phyloP scores from a whole-genome alignment of 2,329 filamentous ascomycete genomes.

The Aspergillus sp. region DNA sequence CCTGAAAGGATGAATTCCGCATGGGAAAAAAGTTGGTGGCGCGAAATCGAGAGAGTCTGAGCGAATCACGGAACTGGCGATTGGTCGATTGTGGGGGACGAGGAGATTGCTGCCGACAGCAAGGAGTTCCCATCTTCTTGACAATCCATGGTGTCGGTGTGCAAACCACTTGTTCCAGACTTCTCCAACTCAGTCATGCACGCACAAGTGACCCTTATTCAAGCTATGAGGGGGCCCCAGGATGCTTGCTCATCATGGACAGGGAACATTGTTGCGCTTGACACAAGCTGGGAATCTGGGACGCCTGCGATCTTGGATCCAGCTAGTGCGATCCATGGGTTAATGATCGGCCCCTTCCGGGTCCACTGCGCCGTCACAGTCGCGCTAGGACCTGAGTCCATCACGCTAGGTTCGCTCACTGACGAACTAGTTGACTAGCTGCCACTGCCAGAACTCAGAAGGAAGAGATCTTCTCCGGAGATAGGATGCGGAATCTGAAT shows the following conservation, averaged over 20 bases:
- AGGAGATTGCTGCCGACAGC: not conserved
- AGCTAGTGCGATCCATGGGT: slow-evolving; percentile 1
- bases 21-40: not conserved
- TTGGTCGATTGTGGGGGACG: not conserved
- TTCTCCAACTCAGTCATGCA: not conserved
- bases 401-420: slow-evolving; percentile 3
- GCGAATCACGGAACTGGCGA: not conserved
- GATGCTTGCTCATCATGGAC: not conserved
- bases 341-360: slow-evolving; percentile 13
- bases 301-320: not conserved
- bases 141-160: too few species aligned
- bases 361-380: slow-evolving; percentile 1
- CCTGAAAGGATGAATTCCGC: not conserved
- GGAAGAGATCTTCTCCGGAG: not conserved
- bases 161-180: too few species aligned
- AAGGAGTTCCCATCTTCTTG: not conserved
- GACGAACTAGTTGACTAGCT: slow-evolving; percentile 1
- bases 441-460: not conserved
- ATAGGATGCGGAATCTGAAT: too few species aligned
- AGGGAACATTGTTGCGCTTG: not conserved
- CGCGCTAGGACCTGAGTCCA: slow-evolving; percentile 2
- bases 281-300: not conserved
- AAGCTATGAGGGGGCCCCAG: not conserved
- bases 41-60: not conserved
- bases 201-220: not conserved